These are phyloP conservation scores for Peronospora farinosa DNA, from an alignment of 352 stramenopile species.

Conservation along the genomic window DNA sequence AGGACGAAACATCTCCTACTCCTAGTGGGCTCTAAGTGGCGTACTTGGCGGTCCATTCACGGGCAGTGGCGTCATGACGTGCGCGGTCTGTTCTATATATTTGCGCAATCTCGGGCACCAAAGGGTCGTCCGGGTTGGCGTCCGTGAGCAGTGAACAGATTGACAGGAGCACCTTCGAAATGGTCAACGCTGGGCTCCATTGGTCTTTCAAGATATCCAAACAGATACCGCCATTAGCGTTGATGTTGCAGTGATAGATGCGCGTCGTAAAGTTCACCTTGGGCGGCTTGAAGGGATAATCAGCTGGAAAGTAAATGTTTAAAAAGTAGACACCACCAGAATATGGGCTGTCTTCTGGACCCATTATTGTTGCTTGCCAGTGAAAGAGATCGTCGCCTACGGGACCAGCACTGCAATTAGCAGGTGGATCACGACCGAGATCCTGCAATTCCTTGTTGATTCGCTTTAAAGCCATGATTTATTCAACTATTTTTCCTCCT, in stretches of 20 bases:
- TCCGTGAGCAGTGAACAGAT: slow-evolving; percentile 99
- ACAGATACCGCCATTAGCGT: slow-evolving; percentile 99
- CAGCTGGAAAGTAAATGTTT: slow-evolving; percentile 98
- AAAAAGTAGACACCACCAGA: slow-evolving; percentile 97
- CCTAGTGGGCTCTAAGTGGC: slow-evolving; percentile 89
- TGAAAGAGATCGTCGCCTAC: slow-evolving; percentile 98
- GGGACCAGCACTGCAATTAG: slow-evolving; percentile 97
- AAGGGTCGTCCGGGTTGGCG: slow-evolving; percentile 98
- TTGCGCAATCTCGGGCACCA: slow-evolving; percentile 90
- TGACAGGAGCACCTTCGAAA: slow-evolving; percentile 98
- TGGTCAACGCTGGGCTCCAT: slow-evolving; percentile 98
- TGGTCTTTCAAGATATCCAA: slow-evolving; percentile 99
- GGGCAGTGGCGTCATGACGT: slow-evolving; percentile 92
- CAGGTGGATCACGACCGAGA: slow-evolving; percentile 92
- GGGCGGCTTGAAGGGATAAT: slow-evolving; percentile 99
- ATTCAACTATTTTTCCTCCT: slow-evolving; percentile 4
- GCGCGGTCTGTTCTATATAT: slow-evolving; percentile 92
- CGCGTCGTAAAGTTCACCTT: slow-evolving; percentile 99
- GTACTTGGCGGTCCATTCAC: slow-evolving; percentile 98
- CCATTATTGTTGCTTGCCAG: slow-evolving; percentile 97
- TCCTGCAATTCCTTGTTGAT: slow-evolving; percentile 96
- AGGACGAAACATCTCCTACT: slow-evolving; percentile 31
- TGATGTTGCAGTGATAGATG: slow-evolving; percentile 99
- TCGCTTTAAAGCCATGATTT: slow-evolving; percentile 88
- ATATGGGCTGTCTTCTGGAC: slow-evolving; percentile 97